Conservation (phyloP, 1,284 basidiomycete genomes). For the Somion occarium region DNA sequence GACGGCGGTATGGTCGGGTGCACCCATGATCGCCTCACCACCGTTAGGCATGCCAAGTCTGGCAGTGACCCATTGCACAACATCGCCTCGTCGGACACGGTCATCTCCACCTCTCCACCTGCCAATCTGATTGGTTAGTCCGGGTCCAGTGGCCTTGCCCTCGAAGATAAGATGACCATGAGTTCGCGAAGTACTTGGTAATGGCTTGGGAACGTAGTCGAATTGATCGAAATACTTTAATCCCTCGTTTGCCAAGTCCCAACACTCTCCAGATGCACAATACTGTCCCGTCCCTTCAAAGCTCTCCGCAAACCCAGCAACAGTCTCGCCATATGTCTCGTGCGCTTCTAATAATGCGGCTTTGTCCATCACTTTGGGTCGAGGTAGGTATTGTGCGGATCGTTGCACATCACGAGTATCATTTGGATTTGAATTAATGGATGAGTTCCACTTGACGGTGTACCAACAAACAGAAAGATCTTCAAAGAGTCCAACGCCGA, state of each 20-base stretch:
- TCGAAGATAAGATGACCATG: slow-evolving; percentile 53
- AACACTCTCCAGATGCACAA: slow-evolving; percentile 53
- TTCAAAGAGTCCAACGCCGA: slow-evolving; percentile 37
- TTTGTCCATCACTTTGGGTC: slow-evolving; percentile 30
- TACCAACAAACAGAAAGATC: slow-evolving; percentile 50
- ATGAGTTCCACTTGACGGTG: slow-evolving; percentile 32
- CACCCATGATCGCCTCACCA: slow-evolving; percentile 23
- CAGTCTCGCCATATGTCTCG: slow-evolving; percentile 44
- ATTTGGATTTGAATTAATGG: slow-evolving; percentile 28
- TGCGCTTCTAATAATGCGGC: slow-evolving; percentile 36
- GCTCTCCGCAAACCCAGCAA: slow-evolving; percentile 44
- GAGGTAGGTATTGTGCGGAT: slow-evolving; percentile 34
- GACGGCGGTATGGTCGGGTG: slow-evolving; percentile 34
- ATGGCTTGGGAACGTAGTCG: slow-evolving; percentile 41
- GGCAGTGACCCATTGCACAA: slow-evolving; percentile 48
- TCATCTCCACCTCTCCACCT: slow-evolving; percentile 51
- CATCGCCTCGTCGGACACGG: slow-evolving; percentile 48
- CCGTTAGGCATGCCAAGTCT: slow-evolving; percentile 28
- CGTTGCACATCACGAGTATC: slow-evolving; percentile 29
- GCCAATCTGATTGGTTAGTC: slow-evolving; percentile 31
- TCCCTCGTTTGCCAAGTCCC: slow-evolving; percentile 53
- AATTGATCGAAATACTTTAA: slow-evolving; percentile 39
- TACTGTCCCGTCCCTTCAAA: slow-evolving; percentile 39
- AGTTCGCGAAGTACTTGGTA: slow-evolving; percentile 44
- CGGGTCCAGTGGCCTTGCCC: slow-evolving; percentile 32